phyloP scores from a whole-genome alignment of 257 asterid species.

The Salvia rosmarinus region DNA sequence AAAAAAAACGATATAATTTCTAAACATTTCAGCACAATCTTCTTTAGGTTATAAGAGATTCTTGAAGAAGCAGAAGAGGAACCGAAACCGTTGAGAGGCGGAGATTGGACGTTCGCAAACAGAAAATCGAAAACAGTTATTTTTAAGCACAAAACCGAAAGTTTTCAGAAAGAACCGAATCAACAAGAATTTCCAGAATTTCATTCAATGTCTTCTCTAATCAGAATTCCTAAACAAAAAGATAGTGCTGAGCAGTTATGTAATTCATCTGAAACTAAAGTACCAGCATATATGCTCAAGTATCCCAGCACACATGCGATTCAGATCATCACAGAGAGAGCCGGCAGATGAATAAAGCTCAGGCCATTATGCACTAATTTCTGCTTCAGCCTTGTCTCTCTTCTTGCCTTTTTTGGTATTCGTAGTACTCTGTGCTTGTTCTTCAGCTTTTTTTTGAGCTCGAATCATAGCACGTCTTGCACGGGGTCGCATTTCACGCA shows the following conservation, averaged over 20 bases:
- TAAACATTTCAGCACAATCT: no score
- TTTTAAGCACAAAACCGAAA: no score
- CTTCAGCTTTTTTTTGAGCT: constrained; percentile 91
- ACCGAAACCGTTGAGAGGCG: no score
- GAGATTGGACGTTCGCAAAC: no score
- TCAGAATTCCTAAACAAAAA: constrained; percentile 1
- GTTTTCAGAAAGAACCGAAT: no score
- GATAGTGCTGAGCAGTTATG: not conserved
- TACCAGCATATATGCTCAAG: constrained; percentile 9
- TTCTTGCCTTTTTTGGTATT: constrained; percentile 64
- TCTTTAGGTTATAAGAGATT: no score
- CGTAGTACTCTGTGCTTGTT: constrained; percentile 55
- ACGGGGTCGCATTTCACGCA: constrained; percentile 93
- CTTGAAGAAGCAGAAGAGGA: no score
- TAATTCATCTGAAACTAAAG: not conserved
- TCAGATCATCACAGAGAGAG: not conserved
- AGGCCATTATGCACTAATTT: constrained; percentile 40
- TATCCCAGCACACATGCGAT: constrained; percentile 9
- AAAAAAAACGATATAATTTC: no score
- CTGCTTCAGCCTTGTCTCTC: constrained; percentile 49
- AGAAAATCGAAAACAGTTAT: no score
- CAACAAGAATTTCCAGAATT: constrained; percentile 1
- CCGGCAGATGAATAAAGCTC: constrained; percentile 14
- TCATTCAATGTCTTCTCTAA: constrained; percentile 9
- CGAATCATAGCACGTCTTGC: constrained; percentile 85